A percentile compares a stretch with the other conserved stretches of the same genome.
Conservation (phyloP, 225 moss, liverwort and hornwort species). For the Neckera pumila region DNA sequence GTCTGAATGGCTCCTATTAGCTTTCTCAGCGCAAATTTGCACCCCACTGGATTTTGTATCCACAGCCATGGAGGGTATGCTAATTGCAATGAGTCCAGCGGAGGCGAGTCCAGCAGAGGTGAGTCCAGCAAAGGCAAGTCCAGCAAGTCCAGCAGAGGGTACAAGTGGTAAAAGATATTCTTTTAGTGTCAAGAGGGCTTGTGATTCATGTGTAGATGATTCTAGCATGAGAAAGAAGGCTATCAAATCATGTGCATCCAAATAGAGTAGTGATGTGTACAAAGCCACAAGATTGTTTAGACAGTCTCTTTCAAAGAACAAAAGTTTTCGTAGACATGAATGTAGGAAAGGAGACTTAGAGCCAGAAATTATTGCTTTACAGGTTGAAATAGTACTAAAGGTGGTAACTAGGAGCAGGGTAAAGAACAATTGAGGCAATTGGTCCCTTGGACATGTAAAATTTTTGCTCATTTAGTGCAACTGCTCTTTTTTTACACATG, state of each 20-base stretch:
- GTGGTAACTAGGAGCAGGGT: not conserved
- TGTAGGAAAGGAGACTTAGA: not conserved
- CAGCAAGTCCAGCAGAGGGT: no score
- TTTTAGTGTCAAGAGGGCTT: no score
- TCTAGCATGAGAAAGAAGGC: not conserved
- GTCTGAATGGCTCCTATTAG: no score
- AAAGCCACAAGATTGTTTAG: not conserved
- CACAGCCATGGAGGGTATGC: no score
- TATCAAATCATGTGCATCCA: not conserved
- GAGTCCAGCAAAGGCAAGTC: no score
- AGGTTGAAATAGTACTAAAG: not conserved
- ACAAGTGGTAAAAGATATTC: no score
- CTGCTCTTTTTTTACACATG: not conserved
- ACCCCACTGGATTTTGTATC: no score
- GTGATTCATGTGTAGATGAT: not conserved
- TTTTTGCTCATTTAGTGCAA: not conserved
- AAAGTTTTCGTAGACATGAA: not conserved
- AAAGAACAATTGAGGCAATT: not conserved
- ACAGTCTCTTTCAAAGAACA: not conserved
- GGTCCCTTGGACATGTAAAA: not conserved
- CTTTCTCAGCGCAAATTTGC: no score
- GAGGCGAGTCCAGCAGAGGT: no score
- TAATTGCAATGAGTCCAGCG: no score
- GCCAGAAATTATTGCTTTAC: no score
- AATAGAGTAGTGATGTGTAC: not conserved